Evolutionary conservation across 169 alveolate genomes (phyloP).

Genomic region (Plasmodium fragile): DNA sequence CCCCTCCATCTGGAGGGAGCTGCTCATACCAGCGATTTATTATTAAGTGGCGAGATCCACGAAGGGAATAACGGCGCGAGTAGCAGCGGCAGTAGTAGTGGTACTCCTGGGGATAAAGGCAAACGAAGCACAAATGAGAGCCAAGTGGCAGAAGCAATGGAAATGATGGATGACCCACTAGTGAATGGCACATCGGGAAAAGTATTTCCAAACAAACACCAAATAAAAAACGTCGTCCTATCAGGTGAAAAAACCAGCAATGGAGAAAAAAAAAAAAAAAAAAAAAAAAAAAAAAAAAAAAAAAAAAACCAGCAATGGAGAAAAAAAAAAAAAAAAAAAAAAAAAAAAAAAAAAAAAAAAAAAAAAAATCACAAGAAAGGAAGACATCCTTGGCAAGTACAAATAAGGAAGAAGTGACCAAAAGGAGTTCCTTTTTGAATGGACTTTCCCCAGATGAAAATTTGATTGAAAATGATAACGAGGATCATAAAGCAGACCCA

Average conservation of each 20-base stretch:
- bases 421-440: background rate
- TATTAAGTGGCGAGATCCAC: background rate
- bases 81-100: background rate
- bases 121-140: background rate
- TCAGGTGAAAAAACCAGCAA: conserved; percentile 9
- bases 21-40: background rate
- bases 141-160: background rate
- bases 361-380: background rate
- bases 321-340: no score
- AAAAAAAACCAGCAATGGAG: background rate
- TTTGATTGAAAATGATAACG: background rate
- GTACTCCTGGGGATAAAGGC: background rate
- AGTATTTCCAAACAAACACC: conserved; percentile 19
- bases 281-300: no score
- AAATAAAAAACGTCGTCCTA: conserved; percentile 13
- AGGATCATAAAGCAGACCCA: background rate
- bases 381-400: background rate
- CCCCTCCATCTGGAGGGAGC: background rate
- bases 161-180: background rate
- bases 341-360: background rate
- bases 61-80: background rate
- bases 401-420: background rate
- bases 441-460: background rate
- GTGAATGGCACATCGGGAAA: background rate
- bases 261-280: no score